Evolutionary conservation across 129 eudicot genomes (phyloP), one percentile per base, ranked within the genome.

Genomic region (Tanacetum coccineum): DNA sequence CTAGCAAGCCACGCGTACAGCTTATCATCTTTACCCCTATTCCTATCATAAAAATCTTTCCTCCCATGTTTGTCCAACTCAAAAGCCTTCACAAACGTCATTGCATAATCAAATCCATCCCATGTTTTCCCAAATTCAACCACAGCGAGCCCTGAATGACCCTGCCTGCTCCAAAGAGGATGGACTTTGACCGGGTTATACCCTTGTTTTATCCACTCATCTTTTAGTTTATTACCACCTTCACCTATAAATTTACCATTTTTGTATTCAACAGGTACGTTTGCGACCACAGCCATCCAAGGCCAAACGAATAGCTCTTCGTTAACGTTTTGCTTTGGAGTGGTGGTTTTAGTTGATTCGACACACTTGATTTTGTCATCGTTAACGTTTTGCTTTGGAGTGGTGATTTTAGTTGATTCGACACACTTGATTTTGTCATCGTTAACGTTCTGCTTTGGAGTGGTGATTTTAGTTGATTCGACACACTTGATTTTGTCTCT

Each of bases 1-100:
- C 87, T 78, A 13, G 93, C 93, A 67, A 85, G 79, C 96, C 89
- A 85, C 12, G 80, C 93, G 77, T 85, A 85, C 18, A 85, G 64
- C 66, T 83, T 77, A 59, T 77, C 85, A n/a, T 85, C 93, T 74
- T 59, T 85, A 10, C 22, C 13, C 74, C 70, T 79, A 30, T 44
- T 25, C 44, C n/a, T 12, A 64, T 57, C 48, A 11, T 18, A 58
- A 83, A 82, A 89, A 66, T 83, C 81, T 55, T 70, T 55, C 75
- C 80, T 83, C 62, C 96, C 96, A 51, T 67, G 84, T 54, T 65
- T 70, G 25, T 79, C 70, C 22, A 44, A 22, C 64, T 86, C 94
- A 78, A 86, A 86, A 22, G 69, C 64, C 39, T 70, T 86, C 28
- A 74, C 90, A 67, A 89, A 86, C 15, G 10, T 67, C 84, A 86